These are phyloP conservation scores for Ogataea pilisensis DNA, from an alignment of 805 yeast genomes.

Conservation along the genomic window DNA sequence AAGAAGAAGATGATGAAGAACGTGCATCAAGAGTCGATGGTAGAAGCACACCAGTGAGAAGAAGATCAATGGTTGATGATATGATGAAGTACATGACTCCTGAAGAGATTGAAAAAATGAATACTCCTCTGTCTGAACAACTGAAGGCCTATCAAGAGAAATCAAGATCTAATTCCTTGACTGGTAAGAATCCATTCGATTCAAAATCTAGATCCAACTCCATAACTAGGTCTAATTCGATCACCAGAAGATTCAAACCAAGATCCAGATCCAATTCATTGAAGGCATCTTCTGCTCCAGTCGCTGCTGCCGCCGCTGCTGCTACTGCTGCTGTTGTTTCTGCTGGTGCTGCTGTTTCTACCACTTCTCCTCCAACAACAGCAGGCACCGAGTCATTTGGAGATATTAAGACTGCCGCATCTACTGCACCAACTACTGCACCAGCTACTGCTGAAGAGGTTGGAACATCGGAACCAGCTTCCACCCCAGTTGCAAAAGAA, in stretches of 20 bases:
- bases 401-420: slow-evolving; percentile 1
- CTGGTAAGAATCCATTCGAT: slow-evolving; percentile 38
- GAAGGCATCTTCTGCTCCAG: slow-evolving; percentile 28
- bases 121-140: slow-evolving; percentile 26
- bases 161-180: slow-evolving; percentile 41
- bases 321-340: slow-evolving; percentile 17
- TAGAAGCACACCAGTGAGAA: slow-evolving; percentile 15
- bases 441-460: slow-evolving; percentile 1
- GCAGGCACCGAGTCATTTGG: slow-evolving; percentile 6
- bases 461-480: no score
- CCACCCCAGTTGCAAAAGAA: slow-evolving; percentile 1
- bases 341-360: slow-evolving; percentile 19
- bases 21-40: slow-evolving; percentile 16
- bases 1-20: slow-evolving; percentile 26
- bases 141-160: slow-evolving; percentile 23
- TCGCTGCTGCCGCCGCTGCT: slow-evolving; percentile 32
- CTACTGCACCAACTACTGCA: slow-evolving; percentile 6
- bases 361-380: slow-evolving; percentile 2
- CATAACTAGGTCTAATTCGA: slow-evolving; percentile 15
- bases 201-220: slow-evolving; percentile 24
- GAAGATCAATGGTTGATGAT: slow-evolving; percentile 32
- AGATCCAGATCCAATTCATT: slow-evolving; percentile 21
- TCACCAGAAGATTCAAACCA: slow-evolving; percentile 14
- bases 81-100: slow-evolving; percentile 26
- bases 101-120: slow-evolving; percentile 26